phyloP scores from a whole-genome alignment of 2,329 filamentous ascomycete species.

The Capronia coronata region DNA sequence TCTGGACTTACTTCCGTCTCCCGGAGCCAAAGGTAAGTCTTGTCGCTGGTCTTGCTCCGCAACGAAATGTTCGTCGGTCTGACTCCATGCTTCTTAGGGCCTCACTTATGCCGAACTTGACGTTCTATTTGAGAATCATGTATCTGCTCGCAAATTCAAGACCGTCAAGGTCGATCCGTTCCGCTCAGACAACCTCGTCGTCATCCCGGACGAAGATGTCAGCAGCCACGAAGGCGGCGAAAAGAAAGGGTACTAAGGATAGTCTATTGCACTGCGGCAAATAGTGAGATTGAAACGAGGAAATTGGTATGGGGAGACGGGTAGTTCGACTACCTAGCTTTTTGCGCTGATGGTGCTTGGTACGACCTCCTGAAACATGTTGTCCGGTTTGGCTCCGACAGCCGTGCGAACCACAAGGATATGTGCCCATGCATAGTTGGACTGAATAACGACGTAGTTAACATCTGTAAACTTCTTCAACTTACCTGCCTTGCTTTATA shows the following conservation, averaged over 20 bases:
- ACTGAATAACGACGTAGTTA: too few species aligned
- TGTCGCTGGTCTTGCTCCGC: background rate
- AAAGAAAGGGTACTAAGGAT: slow-evolving; percentile 21
- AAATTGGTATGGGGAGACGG: too few species aligned
- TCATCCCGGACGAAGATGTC: slow-evolving; percentile 25
- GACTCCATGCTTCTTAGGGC: slow-evolving; percentile 24
- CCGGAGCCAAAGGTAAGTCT: slow-evolving; percentile 35
- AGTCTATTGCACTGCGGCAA: background rate
- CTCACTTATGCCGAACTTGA: slow-evolving; percentile 40
- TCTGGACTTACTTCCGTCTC: slow-evolving; percentile 42
- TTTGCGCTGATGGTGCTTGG: too few species aligned
- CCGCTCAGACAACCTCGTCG: slow-evolving; percentile 27
- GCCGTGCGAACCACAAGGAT: too few species aligned
- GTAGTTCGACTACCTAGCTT: too few species aligned
- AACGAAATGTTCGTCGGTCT: background rate
- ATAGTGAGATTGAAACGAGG: background rate
- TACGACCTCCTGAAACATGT: too few species aligned
- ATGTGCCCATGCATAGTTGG: too few species aligned
- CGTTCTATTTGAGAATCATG: slow-evolving; percentile 38
- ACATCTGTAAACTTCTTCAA: too few species aligned
- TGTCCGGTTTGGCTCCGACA: too few species aligned
- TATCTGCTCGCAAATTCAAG: slow-evolving; percentile 38
- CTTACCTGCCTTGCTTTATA: too few species aligned
- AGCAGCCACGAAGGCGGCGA: slow-evolving; percentile 17
- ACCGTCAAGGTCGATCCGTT: slow-evolving; percentile 33